These are phyloP conservation scores for Eimeria necatrix DNA, from an alignment of 169 alveolate genomes.

Conservation along the genomic window DNA sequence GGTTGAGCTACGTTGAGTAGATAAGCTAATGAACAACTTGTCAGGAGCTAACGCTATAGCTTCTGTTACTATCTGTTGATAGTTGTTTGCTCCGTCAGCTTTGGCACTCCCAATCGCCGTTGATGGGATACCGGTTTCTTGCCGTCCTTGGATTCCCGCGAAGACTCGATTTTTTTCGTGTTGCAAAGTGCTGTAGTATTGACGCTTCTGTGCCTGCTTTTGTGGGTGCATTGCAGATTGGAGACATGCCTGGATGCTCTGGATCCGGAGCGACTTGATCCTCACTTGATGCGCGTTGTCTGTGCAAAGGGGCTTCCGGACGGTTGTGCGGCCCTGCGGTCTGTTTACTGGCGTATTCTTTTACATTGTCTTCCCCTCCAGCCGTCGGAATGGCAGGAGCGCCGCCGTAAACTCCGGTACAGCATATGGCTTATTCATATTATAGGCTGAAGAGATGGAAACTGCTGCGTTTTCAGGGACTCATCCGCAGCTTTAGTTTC, in stretches of 20 bases:
- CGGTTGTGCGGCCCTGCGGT: conserved; percentile 79
- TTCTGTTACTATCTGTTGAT: too few relatives aligned
- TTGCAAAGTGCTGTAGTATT: neutral
- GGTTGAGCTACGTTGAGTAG: neutral
- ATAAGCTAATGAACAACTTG: too few relatives aligned
- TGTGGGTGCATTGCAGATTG: conserved; percentile 44
- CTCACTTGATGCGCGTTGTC: conserved; percentile 32
- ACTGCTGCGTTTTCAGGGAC: too few relatives aligned
- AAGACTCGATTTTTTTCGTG: neutral
- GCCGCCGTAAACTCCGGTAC: conserved; percentile 51
- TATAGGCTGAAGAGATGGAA: too few relatives aligned
- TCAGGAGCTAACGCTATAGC: too few relatives aligned
- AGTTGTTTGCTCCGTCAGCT: too few relatives aligned
- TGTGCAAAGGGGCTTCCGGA: conserved; percentile 80
- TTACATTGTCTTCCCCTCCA: conserved; percentile 71
- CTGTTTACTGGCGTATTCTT: conserved; percentile 77
- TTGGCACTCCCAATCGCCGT: too few relatives aligned
- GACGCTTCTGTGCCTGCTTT: neutral
- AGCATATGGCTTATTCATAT: too few relatives aligned
- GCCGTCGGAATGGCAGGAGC: conserved; percentile 71
- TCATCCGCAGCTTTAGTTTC: too few relatives aligned
- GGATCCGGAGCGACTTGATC: conserved; percentile 48
- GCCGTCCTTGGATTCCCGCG: too few relatives aligned
- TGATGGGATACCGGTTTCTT: too few relatives aligned
- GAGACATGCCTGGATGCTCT: conserved; percentile 68